These are phyloP conservation scores for Calonectria henricotiae DNA, from an alignment of 2,329 filamentous ascomycete genomes.

Conservation along the genomic window DNA sequence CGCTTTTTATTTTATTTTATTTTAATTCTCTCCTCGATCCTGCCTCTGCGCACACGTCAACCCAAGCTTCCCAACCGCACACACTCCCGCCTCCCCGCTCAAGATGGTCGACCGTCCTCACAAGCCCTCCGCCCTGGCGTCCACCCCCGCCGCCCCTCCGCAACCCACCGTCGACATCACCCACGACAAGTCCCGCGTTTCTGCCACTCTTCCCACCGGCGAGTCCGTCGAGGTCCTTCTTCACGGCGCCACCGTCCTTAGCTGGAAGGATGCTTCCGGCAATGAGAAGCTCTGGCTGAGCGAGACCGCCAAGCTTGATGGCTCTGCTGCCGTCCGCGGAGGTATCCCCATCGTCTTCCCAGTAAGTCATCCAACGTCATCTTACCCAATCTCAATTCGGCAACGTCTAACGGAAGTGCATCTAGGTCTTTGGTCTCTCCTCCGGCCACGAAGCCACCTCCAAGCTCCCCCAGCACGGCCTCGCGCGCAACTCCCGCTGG, in stretches of 20 bases:
- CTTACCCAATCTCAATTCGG: background rate
- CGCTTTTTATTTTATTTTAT: background rate
- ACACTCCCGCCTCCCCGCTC: slow-evolving; percentile 3
- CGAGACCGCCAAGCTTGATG: slow-evolving; percentile 85
- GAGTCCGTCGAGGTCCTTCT: slow-evolving; percentile 90
- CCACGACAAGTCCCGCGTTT: slow-evolving; percentile 80
- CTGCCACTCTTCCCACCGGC: slow-evolving; percentile 87
- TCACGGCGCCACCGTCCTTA: slow-evolving; percentile 93
- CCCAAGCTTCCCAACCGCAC: background rate
- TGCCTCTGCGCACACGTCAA: background rate
- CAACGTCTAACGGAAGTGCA: slow-evolving; percentile 22
- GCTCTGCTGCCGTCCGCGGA: slow-evolving; percentile 90
- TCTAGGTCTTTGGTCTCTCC: slow-evolving; percentile 87
- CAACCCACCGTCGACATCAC: slow-evolving; percentile 83
- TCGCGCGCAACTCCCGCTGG: slow-evolving; percentile 92
- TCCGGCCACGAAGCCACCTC: slow-evolving; percentile 84
- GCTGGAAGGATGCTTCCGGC: slow-evolving; percentile 88
- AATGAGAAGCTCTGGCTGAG: slow-evolving; percentile 91
- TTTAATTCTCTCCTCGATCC: background rate
- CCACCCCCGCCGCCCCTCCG: slow-evolving; percentile 82
- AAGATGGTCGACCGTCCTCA: slow-evolving; percentile 87
- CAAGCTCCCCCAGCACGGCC: slow-evolving; percentile 91
- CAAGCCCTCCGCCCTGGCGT: slow-evolving; percentile 83
- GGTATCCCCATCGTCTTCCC: slow-evolving; percentile 96
- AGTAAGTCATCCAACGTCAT: slow-evolving; percentile 69